A percentile compares a stretch with the other conserved stretches of the same genome.
These are phyloP conservation scores for Phytophthora chlamydospora DNA, from an alignment of 352 stramenopile genomes.

Conservation along the genomic window DNA sequence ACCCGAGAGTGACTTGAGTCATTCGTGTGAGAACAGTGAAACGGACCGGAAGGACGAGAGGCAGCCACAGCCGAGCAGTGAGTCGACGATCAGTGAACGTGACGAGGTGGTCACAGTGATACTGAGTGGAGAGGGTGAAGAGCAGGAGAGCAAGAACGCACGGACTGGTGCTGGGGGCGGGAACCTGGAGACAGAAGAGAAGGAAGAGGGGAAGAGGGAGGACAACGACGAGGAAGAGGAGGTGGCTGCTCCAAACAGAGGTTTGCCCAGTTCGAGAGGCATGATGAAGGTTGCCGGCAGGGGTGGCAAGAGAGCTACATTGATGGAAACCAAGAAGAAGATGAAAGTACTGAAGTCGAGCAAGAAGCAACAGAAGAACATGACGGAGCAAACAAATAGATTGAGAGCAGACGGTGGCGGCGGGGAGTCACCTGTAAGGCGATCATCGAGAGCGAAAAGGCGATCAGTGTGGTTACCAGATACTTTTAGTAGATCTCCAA, in stretches of 20 bases:
- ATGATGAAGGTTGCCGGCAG: neutral
- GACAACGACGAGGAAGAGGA: too few species aligned
- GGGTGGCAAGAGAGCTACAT: too few species aligned
- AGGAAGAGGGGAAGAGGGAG: neutral
- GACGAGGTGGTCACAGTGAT: neutral
- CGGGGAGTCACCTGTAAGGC: neutral
- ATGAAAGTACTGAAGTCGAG: neutral
- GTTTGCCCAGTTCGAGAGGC: too few species aligned
- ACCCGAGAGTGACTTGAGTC: slow-evolving; percentile 18
- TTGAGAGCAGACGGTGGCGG: neutral
- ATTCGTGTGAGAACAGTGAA: slow-evolving; percentile 22
- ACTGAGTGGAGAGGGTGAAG: neutral
- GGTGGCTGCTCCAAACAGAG: too few species aligned
- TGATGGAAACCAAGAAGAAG: neutral
- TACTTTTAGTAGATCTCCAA: neutral
- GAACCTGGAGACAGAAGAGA: neutral
- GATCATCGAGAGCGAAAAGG: slow-evolving; percentile 5
- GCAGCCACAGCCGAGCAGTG: neutral
- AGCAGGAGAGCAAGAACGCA: too few species aligned
- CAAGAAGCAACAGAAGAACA: neutral
- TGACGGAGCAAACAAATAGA: neutral
- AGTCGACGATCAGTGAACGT: neutral
- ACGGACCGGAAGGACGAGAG: neutral
- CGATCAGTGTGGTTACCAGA: neutral
- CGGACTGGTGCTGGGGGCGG: too few species aligned